Conservation (phyloP, 176 grass and related monocot species). For the Alloteropsis semialata region DNA sequence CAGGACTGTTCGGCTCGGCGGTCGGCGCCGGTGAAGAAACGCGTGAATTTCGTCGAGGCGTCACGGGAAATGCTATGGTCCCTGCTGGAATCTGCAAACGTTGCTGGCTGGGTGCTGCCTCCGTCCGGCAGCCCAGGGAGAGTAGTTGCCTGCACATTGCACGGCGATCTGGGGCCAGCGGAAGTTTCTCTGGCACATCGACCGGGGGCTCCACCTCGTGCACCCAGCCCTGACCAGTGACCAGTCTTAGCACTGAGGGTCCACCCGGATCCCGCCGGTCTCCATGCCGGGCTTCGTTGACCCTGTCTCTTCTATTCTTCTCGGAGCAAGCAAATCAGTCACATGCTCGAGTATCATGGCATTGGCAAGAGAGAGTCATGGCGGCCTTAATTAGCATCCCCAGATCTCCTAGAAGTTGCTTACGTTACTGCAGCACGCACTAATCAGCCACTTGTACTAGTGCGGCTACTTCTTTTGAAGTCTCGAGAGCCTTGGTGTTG, state of each 20-base stretch:
- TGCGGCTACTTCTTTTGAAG: background rate
- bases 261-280: background rate
- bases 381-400: background rate
- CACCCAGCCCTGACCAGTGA: background rate
- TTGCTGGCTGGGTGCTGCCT: background rate
- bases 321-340: background rate
- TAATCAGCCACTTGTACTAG: background rate
- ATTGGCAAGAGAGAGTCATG: background rate
- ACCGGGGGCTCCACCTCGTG: background rate
- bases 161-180: background rate
- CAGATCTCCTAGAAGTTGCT: background rate
- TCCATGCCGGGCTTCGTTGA: background rate
- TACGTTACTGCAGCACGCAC: background rate
- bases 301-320: background rate
- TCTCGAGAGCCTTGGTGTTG: too few species aligned
- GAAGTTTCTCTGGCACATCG: background rate
- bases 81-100: background rate
- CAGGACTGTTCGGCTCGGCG: too few species aligned
- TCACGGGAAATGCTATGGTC: background rate
- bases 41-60: background rate
- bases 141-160: background rate
- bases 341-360: background rate
- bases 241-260: too few species aligned
- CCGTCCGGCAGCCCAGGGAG: background rate
- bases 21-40: too few species aligned